A percentile compares a stretch with the other conserved stretches of the same genome.
Evolutionary conservation across 495 filamentous ascomycete species (phyloP).

Genomic region (Coniosporium apollinis): DNA sequence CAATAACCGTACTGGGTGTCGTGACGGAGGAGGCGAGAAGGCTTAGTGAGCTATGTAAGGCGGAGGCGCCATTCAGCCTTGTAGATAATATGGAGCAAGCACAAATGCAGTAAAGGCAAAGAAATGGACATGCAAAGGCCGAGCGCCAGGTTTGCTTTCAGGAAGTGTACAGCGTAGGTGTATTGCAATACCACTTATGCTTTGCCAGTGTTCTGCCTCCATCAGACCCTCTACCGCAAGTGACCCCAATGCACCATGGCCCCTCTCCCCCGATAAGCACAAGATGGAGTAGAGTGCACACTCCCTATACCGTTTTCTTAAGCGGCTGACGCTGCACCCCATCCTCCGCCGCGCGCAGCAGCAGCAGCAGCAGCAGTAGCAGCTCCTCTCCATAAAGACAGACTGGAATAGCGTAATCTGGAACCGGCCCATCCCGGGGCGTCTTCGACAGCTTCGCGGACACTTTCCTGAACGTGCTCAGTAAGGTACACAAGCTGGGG

Average conservation of each 20-base stretch:
- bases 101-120: too few species aligned
- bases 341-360: conserved; percentile 71
- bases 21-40: too few species aligned
- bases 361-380: too few species aligned
- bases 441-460: conserved; percentile 91
- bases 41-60: too few species aligned
- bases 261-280: conserved; percentile 91
- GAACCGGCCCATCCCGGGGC: conserved; percentile 46
- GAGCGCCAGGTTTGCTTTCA: too few species aligned
- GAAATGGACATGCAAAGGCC: too few species aligned
- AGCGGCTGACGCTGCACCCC: conserved; percentile 73
- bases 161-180: too few species aligned
- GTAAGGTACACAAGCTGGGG: conserved; percentile 89
- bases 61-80: too few species aligned
- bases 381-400: conserved; percentile 73
- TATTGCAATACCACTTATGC: too few species aligned
- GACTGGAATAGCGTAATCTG: conserved; percentile 99
- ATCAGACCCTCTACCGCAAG: conserved; percentile 69
- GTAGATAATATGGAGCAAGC: too few species aligned
- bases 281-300: conserved; percentile 92
- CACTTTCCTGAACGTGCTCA: conserved; percentile 93
- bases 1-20: too few species aligned
- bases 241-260: conserved; percentile 86
- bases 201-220: too few species aligned
- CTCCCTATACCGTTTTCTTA: conserved; percentile 82